phyloP scores from a whole-genome alignment of 306 rosid genomes.

The Gleditsia sinensis region DNA sequence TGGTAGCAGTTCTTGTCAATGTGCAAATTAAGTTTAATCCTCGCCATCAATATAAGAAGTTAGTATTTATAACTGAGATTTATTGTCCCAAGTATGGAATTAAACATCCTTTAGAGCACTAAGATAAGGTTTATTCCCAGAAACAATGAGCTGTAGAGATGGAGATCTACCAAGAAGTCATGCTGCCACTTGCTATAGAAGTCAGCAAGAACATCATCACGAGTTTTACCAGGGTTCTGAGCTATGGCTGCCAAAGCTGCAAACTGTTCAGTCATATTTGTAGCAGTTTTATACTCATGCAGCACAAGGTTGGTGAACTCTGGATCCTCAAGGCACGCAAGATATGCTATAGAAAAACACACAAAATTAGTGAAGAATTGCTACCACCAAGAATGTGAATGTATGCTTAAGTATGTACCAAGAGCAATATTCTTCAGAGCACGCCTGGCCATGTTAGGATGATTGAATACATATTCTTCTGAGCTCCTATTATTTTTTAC shows the following conservation, averaged over 20 bases:
- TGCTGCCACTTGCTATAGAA: conserved; percentile 90
- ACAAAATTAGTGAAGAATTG: conserved; percentile 23
- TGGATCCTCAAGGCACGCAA: conserved; percentile 70
- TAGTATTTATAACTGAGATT: conserved; percentile 10
- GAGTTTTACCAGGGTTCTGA: conserved; percentile 85
- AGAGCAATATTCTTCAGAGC: conserved; percentile 90
- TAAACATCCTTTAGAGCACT: neutral
- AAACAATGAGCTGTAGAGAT: conserved; percentile 13
- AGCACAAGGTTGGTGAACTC: conserved; percentile 54
- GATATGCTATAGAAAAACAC: conserved; percentile 66
- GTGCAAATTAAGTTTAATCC: conserved; percentile 6
- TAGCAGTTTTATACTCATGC: conserved; percentile 74
- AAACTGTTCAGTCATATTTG: conserved; percentile 98
- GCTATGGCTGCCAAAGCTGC: conserved; percentile 90
- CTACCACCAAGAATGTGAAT: conserved; percentile 28
- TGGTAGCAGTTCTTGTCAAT: neutral
- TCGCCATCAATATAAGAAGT: conserved; percentile 3
- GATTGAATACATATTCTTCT: conserved; percentile 69
- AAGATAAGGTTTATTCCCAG: conserved; percentile 23
- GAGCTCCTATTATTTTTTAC: conserved; percentile 76
- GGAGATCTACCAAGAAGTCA: conserved; percentile 73
- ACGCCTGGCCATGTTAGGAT: conserved; percentile 82
- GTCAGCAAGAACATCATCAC: conserved; percentile 83
- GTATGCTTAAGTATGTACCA: conserved; percentile 50
- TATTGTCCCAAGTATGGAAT: conserved; percentile 5